These are phyloP conservation scores for Debaryomyces maramus DNA, from an alignment of 805 yeast genomes.

Conservation along the genomic window DNA sequence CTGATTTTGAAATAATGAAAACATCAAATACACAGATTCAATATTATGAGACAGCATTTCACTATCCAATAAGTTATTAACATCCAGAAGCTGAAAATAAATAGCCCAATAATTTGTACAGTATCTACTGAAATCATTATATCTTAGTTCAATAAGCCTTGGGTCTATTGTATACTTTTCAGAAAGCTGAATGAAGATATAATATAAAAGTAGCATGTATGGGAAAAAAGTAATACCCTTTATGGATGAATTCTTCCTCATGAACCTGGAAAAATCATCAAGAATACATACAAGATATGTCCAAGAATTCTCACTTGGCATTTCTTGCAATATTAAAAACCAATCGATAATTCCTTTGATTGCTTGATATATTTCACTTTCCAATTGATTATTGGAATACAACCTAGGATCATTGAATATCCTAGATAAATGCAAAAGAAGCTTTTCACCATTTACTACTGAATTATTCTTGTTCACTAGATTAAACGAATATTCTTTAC, in stretches of 20 bases:
- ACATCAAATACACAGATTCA: constrained; percentile 24
- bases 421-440: constrained; percentile 20
- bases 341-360: constrained; percentile 27
- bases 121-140: constrained; percentile 4
- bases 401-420: constrained; percentile 12
- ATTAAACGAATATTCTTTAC: constrained; percentile 23
- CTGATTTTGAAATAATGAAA: constrained; percentile 13
- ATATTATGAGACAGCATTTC: constrained; percentile 4
- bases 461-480: constrained; percentile 25
- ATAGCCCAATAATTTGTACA: constrained; percentile 20
- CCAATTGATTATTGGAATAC: constrained; percentile 1
- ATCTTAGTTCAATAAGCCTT: neutral
- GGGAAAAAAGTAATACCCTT: constrained; percentile 15
- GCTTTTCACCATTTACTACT: constrained; percentile 9
- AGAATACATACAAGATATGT: constrained; percentile 13
- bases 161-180: constrained; percentile 2
- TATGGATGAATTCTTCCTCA: neutral
- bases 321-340: constrained; percentile 31
- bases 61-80: constrained; percentile 10
- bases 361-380: constrained; percentile 17
- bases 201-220: constrained; percentile 17
- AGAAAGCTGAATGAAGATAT: constrained; percentile 8
- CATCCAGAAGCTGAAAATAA: constrained; percentile 19
- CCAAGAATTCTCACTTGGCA: constrained; percentile 20
- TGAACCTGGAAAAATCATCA: constrained; percentile 7